Evolutionary conservation across 768 basidiomycete species (phyloP).

Genomic region (Baorangia bicolor): DNA sequence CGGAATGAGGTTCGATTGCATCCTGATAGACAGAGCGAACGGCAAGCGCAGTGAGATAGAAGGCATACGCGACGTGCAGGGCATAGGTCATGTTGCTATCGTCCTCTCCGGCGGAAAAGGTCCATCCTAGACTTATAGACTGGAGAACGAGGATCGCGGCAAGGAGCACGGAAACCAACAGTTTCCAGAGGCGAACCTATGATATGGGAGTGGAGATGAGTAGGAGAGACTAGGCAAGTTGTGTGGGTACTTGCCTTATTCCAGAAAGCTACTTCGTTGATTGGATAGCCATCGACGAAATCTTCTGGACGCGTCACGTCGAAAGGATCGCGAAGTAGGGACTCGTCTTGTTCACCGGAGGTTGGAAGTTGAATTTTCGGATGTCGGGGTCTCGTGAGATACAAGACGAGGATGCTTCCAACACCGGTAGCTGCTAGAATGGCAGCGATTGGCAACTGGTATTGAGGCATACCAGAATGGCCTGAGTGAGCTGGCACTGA

Average conservation of each 20-base stretch:
- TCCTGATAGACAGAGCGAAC: constrained; percentile 50
- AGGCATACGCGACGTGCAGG: constrained; percentile 52
- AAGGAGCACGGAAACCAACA: constrained; percentile 47
- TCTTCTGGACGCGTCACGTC: constrained; percentile 75
- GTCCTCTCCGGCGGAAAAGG: constrained; percentile 24
- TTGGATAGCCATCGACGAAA: constrained; percentile 61
- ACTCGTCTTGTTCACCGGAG: constrained; percentile 22
- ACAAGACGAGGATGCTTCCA: constrained; percentile 45
- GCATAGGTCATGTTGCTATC: constrained; percentile 37
- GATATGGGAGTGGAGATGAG: not conserved
- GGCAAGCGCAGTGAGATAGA: constrained; percentile 58
- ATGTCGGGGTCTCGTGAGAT: constrained; percentile 39
- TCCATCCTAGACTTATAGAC: constrained; percentile 55
- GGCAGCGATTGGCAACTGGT: constrained; percentile 55
- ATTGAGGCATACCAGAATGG: constrained; percentile 49
- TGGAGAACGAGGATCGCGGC: constrained; percentile 49
- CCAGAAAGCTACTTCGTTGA: constrained; percentile 64
- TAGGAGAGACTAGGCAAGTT: not conserved
- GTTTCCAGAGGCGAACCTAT: constrained; percentile 62
- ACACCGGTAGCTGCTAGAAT: constrained; percentile 43
- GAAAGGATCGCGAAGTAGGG: constrained; percentile 52
- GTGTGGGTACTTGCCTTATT: constrained; percentile 38
- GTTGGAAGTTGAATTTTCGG: constrained; percentile 54
- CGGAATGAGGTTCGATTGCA: constrained; percentile 39
- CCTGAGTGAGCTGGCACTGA: not conserved